These are phyloP conservation scores for Candida boleticola DNA, from an alignment of 805 yeast species.

Conservation along the genomic window DNA sequence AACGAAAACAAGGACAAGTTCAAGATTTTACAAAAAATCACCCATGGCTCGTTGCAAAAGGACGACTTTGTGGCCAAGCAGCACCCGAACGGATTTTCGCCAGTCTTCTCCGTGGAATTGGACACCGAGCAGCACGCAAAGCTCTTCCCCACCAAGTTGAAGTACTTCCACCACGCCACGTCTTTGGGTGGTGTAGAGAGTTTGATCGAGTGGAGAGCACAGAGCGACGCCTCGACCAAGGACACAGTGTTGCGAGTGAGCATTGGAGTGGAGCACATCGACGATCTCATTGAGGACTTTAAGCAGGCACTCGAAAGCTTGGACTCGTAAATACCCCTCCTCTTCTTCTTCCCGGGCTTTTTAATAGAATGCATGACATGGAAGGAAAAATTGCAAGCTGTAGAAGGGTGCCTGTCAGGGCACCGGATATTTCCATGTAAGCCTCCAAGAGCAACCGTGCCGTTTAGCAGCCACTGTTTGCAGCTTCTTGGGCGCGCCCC, in stretches of 20 bases:
- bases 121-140: constrained; percentile 53
- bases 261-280: constrained; percentile 73
- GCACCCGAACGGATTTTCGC: constrained; percentile 59
- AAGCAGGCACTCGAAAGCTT: constrained; percentile 46
- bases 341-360: not conserved
- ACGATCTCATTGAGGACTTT: constrained; percentile 76
- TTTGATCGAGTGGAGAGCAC: constrained; percentile 84
- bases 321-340: not conserved
- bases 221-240: constrained; percentile 54
- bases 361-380: not conserved
- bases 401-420: not conserved
- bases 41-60: constrained; percentile 75
- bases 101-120: constrained; percentile 71
- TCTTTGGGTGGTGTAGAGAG: constrained; percentile 93
- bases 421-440: not conserved
- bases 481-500: too few relatives aligned
- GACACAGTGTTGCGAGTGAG: constrained; percentile 69
- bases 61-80: constrained; percentile 69
- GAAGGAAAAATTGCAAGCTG: not conserved
- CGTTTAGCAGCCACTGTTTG: too few relatives aligned
- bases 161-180: constrained; percentile 84
- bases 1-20: constrained; percentile 46
- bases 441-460: not conserved
- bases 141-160: constrained; percentile 59
- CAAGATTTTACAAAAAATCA: constrained; percentile 47